These are phyloP conservation scores for Simmondsia chinensis DNA, from an alignment of 148 eudicot genomes.

Conservation along the genomic window DNA sequence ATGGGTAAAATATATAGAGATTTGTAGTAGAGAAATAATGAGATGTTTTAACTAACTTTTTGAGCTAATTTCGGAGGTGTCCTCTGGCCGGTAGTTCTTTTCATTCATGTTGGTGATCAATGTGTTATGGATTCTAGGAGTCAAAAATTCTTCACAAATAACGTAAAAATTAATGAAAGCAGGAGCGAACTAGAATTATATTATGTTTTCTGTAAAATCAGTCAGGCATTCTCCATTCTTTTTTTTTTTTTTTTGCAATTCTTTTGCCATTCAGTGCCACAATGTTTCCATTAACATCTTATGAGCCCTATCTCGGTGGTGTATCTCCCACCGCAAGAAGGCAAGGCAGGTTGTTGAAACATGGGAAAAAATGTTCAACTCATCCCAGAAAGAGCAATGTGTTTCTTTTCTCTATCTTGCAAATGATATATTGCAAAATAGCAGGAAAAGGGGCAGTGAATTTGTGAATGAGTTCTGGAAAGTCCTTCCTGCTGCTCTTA, in stretches of 20 bases:
- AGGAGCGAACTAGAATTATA: too few relatives aligned
- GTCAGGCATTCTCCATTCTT: background rate
- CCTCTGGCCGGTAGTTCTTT: too few relatives aligned
- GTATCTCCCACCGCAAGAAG: conserved; percentile 69
- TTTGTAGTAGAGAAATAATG: too few relatives aligned
- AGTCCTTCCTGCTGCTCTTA: conserved; percentile 82
- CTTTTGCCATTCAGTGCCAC: background rate
- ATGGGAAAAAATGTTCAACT: conserved; percentile 73
- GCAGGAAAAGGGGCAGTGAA: conserved; percentile 86
- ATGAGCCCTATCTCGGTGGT: conserved; percentile 80
- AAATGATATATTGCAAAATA: conserved; percentile 93
- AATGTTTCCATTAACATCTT: conserved; percentile 34
- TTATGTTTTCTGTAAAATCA: background rate
- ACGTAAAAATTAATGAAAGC: too few relatives aligned
- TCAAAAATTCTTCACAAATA: too few relatives aligned
- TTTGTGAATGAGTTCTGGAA: conserved; percentile 98
- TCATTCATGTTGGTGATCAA: too few relatives aligned
- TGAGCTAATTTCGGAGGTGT: too few relatives aligned
- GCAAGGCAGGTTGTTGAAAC: conserved; percentile 82
- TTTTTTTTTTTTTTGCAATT: conserved; percentile 4
- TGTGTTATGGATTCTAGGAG: too few relatives aligned
- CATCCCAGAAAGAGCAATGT: conserved; percentile 58
- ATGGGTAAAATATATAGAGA: too few relatives aligned
- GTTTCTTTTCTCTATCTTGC: conserved; percentile 73
- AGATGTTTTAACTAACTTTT: too few relatives aligned